A percentile compares a stretch with the other conserved stretches of the same genome.
Evolutionary conservation across 2,329 filamentous ascomycete genomes (phyloP).

Genomic region (Colletotrichum coccodes): DNA sequence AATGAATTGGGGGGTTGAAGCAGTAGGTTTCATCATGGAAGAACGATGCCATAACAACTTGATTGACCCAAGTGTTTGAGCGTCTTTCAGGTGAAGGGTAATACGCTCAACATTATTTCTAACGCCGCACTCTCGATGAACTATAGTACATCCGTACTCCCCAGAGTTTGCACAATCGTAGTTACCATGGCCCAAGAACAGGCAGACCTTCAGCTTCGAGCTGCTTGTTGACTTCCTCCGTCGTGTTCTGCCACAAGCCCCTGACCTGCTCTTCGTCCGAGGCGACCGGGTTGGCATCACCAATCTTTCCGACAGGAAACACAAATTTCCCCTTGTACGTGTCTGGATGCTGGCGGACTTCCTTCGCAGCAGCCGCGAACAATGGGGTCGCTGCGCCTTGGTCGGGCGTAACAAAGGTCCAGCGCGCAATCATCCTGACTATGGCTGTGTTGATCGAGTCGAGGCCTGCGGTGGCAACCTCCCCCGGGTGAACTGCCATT

Average conservation of each 20-base stretch:
- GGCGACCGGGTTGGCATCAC: slow-evolving; percentile 4
- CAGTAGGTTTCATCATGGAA: too few species aligned
- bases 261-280: slow-evolving; percentile 18
- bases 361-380: slow-evolving; percentile 32
- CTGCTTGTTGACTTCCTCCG: slow-evolving; percentile 12
- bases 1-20: too few species aligned
- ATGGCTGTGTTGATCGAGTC: slow-evolving; percentile 1
- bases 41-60: too few species aligned
- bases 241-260: slow-evolving; percentile 32
- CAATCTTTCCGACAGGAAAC: slow-evolving; percentile 15
- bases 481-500: slow-evolving; percentile 34
- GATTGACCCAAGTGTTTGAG: too few species aligned
- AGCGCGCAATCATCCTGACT: slow-evolving; percentile 9
- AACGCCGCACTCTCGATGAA: too few species aligned
- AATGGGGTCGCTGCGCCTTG: slow-evolving; percentile 27
- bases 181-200: not conserved
- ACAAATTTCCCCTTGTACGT: slow-evolving; percentile 32
- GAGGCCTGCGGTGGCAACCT: slow-evolving; percentile 21
- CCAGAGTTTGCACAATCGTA: not conserved
- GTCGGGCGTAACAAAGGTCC: slow-evolving; percentile 24
- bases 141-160: not conserved
- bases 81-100: too few species aligned
- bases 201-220: not conserved
- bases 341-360: slow-evolving; percentile 5
- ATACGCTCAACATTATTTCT: too few species aligned